Evolutionary conservation across 306 rosid species (phyloP), one percentile per base, ranked within the genome.

Genomic region (Alnus glutinosa): DNA sequence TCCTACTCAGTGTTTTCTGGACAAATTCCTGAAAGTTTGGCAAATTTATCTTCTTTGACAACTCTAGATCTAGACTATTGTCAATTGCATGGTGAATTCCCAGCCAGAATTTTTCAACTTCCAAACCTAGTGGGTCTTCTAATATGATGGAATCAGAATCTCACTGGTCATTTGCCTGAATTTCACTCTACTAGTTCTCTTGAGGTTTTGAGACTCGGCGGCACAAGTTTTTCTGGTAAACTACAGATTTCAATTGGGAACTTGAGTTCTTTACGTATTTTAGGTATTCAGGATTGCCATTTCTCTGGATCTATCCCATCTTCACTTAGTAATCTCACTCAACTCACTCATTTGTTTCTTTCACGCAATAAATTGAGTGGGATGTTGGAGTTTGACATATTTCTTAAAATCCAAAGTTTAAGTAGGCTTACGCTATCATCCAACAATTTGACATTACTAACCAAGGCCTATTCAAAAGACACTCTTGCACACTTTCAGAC

Each of bases 131-230:
- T 19, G 39, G 0, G 2, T 15, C 77, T 89, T 10, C 1, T 0
- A 1, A 2, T 82, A 3, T 0, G n/a, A 0, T 0, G 0, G 1
- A 89, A 89, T 37, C 23, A 0, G 6, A 0, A 83, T 10, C 85
- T 89, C 28, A 52, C 0, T 1, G 88, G 89, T 49, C 37, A 71
- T 18, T 63, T 89, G 23, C 91, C 89, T 15, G 83, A 76, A 36
- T 76, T 86, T 70, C 75, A 63, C 44, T 57, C 49, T 2, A 78
- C 44, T 2, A n/a, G 80, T 71, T 74, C 71, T 49, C 34, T 84
- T 19, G 8, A 4, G 32, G 0, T 0, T 4, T 67, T 85, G 62
- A 0, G 0, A 19, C 55, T 87, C 19, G 15, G 0, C 0, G 0
- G 0, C 8, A 85, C 85, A 6, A 72, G 51, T 55, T 86, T 87